Evolutionary conservation across 768 basidiomycete species (phyloP).

Genomic region (Collybiopsis luxurians): DNA sequence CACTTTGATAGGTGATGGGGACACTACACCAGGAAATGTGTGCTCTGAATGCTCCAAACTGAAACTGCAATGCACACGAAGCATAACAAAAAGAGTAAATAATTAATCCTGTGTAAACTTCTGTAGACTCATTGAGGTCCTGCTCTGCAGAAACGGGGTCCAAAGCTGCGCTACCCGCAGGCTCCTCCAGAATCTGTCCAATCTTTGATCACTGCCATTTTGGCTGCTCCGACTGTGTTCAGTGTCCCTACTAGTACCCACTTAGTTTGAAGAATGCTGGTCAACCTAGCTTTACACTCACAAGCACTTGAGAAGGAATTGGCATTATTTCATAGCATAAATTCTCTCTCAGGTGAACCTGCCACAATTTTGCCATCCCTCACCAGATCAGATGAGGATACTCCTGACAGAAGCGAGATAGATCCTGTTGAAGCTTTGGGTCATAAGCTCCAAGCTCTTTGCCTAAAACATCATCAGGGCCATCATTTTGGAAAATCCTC

Average conservation of each 20-base stretch:
- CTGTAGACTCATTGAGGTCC: background rate
- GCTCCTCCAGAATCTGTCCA: background rate
- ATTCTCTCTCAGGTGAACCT: background rate
- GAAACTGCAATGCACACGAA: background rate
- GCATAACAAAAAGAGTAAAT: background rate
- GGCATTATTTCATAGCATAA: no score
- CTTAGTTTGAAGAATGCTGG: background rate
- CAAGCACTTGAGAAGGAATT: no score
- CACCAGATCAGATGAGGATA: background rate
- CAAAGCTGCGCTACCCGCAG: no score
- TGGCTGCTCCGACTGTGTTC: conserved; percentile 25
- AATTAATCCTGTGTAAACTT: background rate
- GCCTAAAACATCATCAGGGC: background rate
- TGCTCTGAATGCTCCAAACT: no score
- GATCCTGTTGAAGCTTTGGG: background rate
- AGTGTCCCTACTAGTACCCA: conserved; percentile 25
- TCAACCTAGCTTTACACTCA: conserved; percentile 21
- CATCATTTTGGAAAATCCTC: no score
- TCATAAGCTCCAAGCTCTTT: background rate
- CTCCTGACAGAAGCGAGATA: background rate
- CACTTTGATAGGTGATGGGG: conserved; percentile 2
- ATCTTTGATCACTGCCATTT: conserved; percentile 28
- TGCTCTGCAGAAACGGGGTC: background rate
- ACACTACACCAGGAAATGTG: background rate
- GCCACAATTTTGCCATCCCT: background rate